These are phyloP conservation scores for Aegilops speltoides DNA, from an alignment of 176 grass and related monocot species.

Conservation along the genomic window DNA sequence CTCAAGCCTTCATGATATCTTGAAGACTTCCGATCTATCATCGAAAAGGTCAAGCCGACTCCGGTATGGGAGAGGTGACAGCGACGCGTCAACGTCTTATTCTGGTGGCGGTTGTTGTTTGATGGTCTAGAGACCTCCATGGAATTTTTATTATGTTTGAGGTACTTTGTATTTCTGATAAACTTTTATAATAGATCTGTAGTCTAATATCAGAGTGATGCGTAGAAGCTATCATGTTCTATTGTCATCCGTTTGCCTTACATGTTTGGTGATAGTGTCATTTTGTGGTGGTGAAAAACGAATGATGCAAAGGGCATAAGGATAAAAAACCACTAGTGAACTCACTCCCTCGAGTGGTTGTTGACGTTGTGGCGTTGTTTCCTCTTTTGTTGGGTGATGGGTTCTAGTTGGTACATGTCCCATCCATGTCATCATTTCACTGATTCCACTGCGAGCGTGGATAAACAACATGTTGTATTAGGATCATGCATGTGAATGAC, in stretches of 20 bases:
- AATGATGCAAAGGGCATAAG: not conserved
- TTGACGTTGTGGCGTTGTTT: not conserved
- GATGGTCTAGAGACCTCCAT: too few relatives aligned
- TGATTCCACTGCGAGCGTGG: not conserved
- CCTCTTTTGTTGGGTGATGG: conserved; percentile 7
- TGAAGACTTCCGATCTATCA: too few relatives aligned
- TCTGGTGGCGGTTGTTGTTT: too few relatives aligned
- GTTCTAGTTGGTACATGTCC: conserved; percentile 35
- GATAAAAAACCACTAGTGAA: conserved; percentile 23
- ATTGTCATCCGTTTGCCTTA: not conserved
- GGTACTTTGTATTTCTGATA: too few relatives aligned
- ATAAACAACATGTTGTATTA: not conserved
- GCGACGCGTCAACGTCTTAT: too few relatives aligned
- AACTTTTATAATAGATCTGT: too few relatives aligned
- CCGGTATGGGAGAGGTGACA: too few relatives aligned
- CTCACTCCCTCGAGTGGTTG: not conserved
- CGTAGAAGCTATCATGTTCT: not conserved
- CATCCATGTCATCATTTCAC: not conserved
- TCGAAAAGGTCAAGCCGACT: too few relatives aligned
- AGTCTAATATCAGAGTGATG: not conserved
- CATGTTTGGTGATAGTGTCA: not conserved
- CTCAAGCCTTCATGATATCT: too few relatives aligned
- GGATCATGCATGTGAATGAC: not conserved
- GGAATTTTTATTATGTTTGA: too few relatives aligned
- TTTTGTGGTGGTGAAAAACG: not conserved